Percentiles rank a stretch among this genome's conserved stretches.
Evolutionary conservation across 2,329 filamentous ascomycete genomes (phyloP).

Genomic region (Coniella lustricola): DNA sequence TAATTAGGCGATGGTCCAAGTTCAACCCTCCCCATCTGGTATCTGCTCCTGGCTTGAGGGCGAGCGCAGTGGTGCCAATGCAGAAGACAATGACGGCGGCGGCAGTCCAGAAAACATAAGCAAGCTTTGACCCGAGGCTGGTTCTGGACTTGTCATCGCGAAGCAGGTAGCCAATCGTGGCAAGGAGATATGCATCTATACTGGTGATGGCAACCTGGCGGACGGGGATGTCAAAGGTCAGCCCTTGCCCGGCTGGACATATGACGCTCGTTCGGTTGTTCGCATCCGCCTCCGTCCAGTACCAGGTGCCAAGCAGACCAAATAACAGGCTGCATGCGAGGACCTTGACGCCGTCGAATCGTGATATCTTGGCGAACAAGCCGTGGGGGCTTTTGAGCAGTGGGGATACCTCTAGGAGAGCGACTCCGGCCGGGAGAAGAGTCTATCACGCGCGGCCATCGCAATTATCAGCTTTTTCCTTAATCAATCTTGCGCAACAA

Average conservation of each 20-base stretch:
- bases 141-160: not conserved
- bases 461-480: not conserved
- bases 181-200: not conserved
- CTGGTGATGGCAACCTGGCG: not conserved
- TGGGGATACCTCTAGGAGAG: not conserved
- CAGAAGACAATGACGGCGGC: not conserved
- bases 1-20: not conserved
- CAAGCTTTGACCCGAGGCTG: not conserved
- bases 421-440: not conserved
- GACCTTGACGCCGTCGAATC: not conserved
- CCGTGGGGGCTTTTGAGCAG: not conserved
- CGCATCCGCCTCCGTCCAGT: not conserved
- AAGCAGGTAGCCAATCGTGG: not conserved
- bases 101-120: not conserved
- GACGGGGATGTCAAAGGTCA: not conserved
- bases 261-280: not conserved
- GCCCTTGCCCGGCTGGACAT: not conserved
- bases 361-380: not conserved
- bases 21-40: not conserved
- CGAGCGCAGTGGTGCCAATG: too few relatives aligned
- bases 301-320: not conserved
- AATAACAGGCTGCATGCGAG: not conserved
- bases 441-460: not conserved
- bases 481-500: too few relatives aligned
- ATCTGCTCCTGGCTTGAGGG: too few relatives aligned